These are phyloP conservation scores for Eustoma russellianum DNA, from an alignment of 257 asterid genomes.

Conservation along the genomic window DNA sequence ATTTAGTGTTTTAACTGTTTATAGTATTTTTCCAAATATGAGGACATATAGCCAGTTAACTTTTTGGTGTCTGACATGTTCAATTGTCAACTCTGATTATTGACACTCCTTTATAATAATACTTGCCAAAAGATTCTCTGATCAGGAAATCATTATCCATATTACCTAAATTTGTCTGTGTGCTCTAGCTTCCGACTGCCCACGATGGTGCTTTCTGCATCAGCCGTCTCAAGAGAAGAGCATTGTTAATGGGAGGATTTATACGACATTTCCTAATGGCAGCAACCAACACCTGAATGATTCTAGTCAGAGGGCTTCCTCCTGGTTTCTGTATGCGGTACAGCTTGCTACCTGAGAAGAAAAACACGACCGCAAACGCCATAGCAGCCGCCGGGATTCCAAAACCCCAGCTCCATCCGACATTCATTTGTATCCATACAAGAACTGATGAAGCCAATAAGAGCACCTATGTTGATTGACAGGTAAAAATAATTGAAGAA, in stretches of 20 bases:
- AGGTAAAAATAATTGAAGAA: slow-evolving; percentile 86
- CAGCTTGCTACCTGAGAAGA: slow-evolving; percentile 47
- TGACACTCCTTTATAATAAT: background rate
- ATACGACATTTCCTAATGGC: slow-evolving; percentile 29
- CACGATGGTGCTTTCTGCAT: slow-evolving; percentile 37
- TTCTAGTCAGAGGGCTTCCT: slow-evolving; percentile 80
- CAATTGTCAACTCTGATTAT: background rate
- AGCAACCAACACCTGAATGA: slow-evolving; percentile 65
- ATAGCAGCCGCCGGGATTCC: slow-evolving; percentile 81
- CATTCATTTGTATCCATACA: slow-evolving; percentile 82
- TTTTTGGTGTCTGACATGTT: background rate
- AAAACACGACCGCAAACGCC: slow-evolving; percentile 60
- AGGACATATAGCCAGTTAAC: background rate
- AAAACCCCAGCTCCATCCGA: slow-evolving; percentile 93
- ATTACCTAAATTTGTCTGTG: slow-evolving; percentile 59
- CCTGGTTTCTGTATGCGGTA: slow-evolving; percentile 73
- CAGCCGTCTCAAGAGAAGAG: slow-evolving; percentile 55
- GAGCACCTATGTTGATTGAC: slow-evolving; percentile 79
- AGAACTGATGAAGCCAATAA: slow-evolving; percentile 75
- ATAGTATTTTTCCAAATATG: background rate
- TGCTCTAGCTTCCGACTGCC: slow-evolving; percentile 78
- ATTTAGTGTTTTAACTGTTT: background rate
- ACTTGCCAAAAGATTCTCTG: background rate
- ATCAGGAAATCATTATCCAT: background rate
- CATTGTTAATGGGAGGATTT: slow-evolving; percentile 36